phyloP scores from a whole-genome alignment of 2,329 filamentous ascomycete genomes.

The Sclerotinia trifoliorum region DNA sequence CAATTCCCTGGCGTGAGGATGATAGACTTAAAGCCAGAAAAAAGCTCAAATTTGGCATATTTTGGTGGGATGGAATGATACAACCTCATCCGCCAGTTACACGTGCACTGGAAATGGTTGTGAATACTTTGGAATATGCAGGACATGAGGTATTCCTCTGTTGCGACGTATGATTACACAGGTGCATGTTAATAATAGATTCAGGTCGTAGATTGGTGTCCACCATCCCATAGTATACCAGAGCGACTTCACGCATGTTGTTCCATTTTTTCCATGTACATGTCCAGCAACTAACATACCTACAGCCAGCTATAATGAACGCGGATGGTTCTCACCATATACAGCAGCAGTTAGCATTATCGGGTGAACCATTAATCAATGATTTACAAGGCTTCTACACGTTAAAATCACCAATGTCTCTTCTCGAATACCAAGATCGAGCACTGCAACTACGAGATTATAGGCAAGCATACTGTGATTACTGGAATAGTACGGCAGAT shows the following conservation, averaged over 20 bases:
- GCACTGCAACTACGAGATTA: constrained; percentile 14
- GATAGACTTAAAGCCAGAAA: constrained; percentile 31
- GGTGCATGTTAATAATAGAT: background rate
- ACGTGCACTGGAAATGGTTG: constrained; percentile 50
- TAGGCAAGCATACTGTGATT: constrained; percentile 43
- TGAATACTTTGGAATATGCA: background rate
- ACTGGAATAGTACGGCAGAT: constrained; percentile 27
- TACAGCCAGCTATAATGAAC: constrained; percentile 15
- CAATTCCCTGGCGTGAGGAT: constrained; percentile 60
- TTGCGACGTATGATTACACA: background rate
- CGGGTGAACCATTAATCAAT: constrained; percentile 16
- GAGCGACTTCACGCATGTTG: constrained; percentile 18
- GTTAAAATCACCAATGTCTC: constrained; percentile 9
- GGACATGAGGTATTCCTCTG: constrained; percentile 1
- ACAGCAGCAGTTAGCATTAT: constrained; percentile 15
- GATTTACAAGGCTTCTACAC: constrained; percentile 1
- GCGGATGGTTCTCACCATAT: constrained; percentile 20
- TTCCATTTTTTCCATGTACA: too few relatives aligned
- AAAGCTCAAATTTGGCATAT: constrained; percentile 52
- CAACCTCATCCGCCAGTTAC: constrained; percentile 55
- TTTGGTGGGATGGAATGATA: constrained; percentile 51
- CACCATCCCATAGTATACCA: constrained; percentile 18
- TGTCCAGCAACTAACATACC: background rate
- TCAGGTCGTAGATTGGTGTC: constrained; percentile 15
- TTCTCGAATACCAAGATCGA: constrained; percentile 22